phyloP scores from a whole-genome alignment of 75 land plant genomes.

The Adiantum capillusveneris region DNA sequence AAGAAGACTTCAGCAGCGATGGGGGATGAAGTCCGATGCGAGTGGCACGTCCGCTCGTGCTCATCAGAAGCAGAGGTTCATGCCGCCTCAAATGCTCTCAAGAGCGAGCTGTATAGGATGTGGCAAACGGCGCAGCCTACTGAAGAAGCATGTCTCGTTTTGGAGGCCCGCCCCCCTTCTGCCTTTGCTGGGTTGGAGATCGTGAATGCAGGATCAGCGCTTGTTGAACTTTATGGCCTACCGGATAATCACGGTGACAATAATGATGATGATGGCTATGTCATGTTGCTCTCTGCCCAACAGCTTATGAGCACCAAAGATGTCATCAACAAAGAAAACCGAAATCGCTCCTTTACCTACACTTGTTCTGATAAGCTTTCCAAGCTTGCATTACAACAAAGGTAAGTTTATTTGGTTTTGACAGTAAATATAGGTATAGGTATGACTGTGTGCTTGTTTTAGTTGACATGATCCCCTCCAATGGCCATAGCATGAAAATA shows the following conservation, averaged over 20 bases:
- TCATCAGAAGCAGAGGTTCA: slow-evolving; percentile 24
- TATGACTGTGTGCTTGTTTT: too few species aligned
- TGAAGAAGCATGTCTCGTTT: slow-evolving; percentile 29
- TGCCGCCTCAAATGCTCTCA: slow-evolving; percentile 15
- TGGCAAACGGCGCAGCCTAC: slow-evolving; percentile 28
- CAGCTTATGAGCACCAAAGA: slow-evolving; percentile 37
- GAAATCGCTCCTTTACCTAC: slow-evolving; percentile 23
- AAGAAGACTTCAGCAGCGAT: not conserved
- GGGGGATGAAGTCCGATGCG: not conserved
- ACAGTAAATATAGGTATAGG: too few species aligned
- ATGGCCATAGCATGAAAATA: too few species aligned
- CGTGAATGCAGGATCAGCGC: slow-evolving; percentile 30
- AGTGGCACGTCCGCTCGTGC: slow-evolving; percentile 13
- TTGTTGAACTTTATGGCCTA: slow-evolving; percentile 23
- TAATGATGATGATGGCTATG: slow-evolving; percentile 7
- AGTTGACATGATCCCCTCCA: too few species aligned
- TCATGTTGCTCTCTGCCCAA: slow-evolving; percentile 25
- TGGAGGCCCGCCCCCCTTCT: slow-evolving; percentile 19
- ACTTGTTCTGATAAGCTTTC: slow-evolving; percentile 22
- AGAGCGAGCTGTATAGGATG: slow-evolving; percentile 13
- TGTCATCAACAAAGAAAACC: slow-evolving; percentile 18
- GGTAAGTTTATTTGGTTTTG: too few species aligned
- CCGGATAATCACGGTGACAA: slow-evolving; percentile 8
- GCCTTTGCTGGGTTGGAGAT: slow-evolving; percentile 19
- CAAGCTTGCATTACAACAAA: slow-evolving; percentile 18